These are phyloP conservation scores for Trichosporon coremiiforme DNA, from an alignment of 1,284 basidiomycete genomes.

Conservation along the genomic window DNA sequence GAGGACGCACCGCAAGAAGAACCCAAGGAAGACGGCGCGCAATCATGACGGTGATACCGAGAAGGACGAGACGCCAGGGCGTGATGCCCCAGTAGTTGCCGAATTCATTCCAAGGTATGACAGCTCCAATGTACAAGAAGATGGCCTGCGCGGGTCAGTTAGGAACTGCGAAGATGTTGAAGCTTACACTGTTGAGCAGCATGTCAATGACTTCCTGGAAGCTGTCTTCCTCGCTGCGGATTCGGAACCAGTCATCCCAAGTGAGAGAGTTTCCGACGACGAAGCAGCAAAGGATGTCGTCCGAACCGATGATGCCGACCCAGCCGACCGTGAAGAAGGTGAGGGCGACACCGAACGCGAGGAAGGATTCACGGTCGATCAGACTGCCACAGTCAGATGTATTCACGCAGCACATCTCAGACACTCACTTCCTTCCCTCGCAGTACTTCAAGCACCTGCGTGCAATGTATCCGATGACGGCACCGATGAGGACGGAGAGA, in stretches of 20 bases:
- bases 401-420: slow-evolving; percentile 55
- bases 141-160: slow-evolving; percentile 39
- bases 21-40: slow-evolving; percentile 80
- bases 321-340: slow-evolving; percentile 73
- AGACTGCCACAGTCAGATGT: slow-evolving; percentile 30
- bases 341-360: slow-evolving; percentile 54
- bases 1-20: slow-evolving; percentile 61
- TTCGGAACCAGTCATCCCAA: slow-evolving; percentile 59
- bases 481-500: slow-evolving; percentile 75
- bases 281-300: slow-evolving; percentile 71
- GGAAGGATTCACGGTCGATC: slow-evolving; percentile 56
- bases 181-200: slow-evolving; percentile 57
- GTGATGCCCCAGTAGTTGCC: slow-evolving; percentile 61
- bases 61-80: slow-evolving; percentile 78
- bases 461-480: slow-evolving; percentile 67
- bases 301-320: slow-evolving; percentile 81
- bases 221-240: slow-evolving; percentile 60
- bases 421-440: slow-evolving; percentile 38
- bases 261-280: slow-evolving; percentile 52
- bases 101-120: slow-evolving; percentile 71
- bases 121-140: slow-evolving; percentile 88
- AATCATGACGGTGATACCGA: slow-evolving; percentile 74
- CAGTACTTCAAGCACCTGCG: slow-evolving; percentile 46
- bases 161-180: not conserved
- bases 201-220: slow-evolving; percentile 63